These are phyloP conservation scores for Chlorella variabilis DNA, from an alignment of 163 green algal species.

Conservation along the genomic window DNA sequence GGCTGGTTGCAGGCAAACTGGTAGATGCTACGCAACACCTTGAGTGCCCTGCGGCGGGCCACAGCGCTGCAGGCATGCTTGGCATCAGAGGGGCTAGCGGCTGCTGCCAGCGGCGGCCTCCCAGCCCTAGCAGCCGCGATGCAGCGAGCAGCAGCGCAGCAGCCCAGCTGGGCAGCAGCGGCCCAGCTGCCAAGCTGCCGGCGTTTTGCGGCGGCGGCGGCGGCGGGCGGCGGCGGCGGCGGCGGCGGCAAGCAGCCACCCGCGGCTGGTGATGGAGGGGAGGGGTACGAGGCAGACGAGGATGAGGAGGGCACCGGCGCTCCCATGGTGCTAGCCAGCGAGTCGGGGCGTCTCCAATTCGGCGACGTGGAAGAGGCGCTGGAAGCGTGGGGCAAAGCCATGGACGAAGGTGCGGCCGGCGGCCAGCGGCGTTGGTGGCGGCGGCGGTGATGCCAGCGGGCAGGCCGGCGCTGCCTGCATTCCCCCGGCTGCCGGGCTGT, in stretches of 20 bases:
- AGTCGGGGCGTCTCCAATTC: background rate
- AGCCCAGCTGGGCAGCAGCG: constrained; percentile 13
- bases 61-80: constrained; percentile 13
- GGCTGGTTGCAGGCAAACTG: too few relatives aligned
- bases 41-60: constrained; percentile 5
- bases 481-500: too few relatives aligned
- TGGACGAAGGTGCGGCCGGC: constrained; percentile 40
- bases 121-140: background rate
- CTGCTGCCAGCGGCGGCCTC: background rate
- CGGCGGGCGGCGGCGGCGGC: too few relatives aligned
- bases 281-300: background rate
- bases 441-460: too few relatives aligned
- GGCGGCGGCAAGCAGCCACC: too few relatives aligned
- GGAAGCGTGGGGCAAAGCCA: constrained; percentile 44
- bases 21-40: constrained; percentile 2
- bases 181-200: too few relatives aligned
- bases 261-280: too few relatives aligned
- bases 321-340: background rate
- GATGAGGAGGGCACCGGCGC: background rate
- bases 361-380: background rate
- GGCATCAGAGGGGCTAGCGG: constrained; percentile 1
- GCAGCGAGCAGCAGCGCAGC: constrained; percentile 15
- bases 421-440: too few relatives aligned
- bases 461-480: too few relatives aligned
- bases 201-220: too few relatives aligned